Conservation (phyloP, 176 grass and related monocot genomes). For the Alopecurus myosuroides region DNA sequence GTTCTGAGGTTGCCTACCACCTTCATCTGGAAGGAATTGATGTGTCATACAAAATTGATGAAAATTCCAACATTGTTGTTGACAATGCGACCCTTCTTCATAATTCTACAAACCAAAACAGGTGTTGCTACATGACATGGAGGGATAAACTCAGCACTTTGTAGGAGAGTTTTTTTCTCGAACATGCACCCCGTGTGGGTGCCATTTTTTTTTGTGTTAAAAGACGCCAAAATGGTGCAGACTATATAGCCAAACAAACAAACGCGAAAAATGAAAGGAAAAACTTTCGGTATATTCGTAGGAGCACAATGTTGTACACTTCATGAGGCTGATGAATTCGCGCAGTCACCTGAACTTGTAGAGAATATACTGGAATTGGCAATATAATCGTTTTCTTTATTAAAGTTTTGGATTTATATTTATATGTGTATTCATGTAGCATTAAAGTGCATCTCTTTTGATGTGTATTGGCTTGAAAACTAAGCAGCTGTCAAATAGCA, state of each 20-base stretch:
- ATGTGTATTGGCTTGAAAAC: neutral
- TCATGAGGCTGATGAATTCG: neutral
- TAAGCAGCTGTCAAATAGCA: neutral
- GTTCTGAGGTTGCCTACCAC: constrained; percentile 44
- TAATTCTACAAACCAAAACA: constrained; percentile 13
- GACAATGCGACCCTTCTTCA: constrained; percentile 42
- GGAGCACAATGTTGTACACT: neutral
- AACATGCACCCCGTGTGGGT: neutral
- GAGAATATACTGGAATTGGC: neutral
- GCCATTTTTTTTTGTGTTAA: neutral
- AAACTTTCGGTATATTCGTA: neutral
- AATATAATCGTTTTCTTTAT: neutral
- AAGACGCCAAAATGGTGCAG: neutral
- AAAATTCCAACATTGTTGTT: constrained; percentile 45
- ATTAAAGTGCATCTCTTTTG: neutral
- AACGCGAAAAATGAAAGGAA: neutral
- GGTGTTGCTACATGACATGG: constrained; percentile 30
- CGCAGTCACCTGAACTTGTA: neutral
- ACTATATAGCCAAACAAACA: neutral
- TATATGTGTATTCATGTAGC: neutral
- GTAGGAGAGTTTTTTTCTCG: neutral
- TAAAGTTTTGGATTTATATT: neutral
- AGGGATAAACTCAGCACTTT: constrained; percentile 24
- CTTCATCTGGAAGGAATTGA: constrained; percentile 82
- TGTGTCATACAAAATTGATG: constrained; percentile 70